Conservation (phyloP, 1,284 basidiomycete species). For the Fistulinella cinereoalba region DNA sequence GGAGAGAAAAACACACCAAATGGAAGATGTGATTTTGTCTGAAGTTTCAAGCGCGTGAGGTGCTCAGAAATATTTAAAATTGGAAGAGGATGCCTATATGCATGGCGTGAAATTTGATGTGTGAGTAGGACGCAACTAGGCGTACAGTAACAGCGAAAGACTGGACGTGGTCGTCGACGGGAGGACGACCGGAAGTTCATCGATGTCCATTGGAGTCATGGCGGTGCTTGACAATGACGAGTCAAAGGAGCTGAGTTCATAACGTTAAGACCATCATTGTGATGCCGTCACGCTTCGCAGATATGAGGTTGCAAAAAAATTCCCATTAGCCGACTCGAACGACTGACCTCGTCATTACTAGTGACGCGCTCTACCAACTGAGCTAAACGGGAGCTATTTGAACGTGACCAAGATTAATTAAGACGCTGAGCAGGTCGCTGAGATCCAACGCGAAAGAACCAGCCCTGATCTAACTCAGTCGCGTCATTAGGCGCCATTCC, state of each 20-base stretch:
- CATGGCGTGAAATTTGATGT: constrained; percentile 13
- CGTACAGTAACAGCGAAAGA: constrained; percentile 68
- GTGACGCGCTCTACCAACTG: constrained; percentile 62
- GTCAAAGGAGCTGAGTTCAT: constrained; percentile 5
- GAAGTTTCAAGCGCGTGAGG: constrained; percentile 78
- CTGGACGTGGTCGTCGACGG: constrained; percentile 67
- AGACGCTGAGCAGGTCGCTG: too few species aligned
- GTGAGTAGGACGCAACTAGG: constrained; percentile 6
- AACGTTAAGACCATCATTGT: too few species aligned
- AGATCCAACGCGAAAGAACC: constrained; percentile 47
- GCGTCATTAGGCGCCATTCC: constrained; percentile 6
- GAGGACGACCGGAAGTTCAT: constrained; percentile 69
- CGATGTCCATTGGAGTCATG: constrained; percentile 75
- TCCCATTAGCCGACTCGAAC: constrained; percentile 53
- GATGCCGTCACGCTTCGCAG: background rate
- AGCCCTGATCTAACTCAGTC: constrained; percentile 41
- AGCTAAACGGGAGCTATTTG: constrained; percentile 43
- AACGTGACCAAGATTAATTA: background rate
- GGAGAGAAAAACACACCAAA: constrained; percentile 51
- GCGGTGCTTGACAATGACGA: constrained; percentile 12
- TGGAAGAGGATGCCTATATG: constrained; percentile 85
- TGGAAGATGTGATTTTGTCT: constrained; percentile 59
- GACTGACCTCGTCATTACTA: constrained; percentile 55
- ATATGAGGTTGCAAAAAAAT: constrained; percentile 16
- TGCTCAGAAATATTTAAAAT: constrained; percentile 98